Base-by-base conservation (phyloP, 2,329 filamentous ascomycete genomes). In the Moelleriella libera region DNA sequence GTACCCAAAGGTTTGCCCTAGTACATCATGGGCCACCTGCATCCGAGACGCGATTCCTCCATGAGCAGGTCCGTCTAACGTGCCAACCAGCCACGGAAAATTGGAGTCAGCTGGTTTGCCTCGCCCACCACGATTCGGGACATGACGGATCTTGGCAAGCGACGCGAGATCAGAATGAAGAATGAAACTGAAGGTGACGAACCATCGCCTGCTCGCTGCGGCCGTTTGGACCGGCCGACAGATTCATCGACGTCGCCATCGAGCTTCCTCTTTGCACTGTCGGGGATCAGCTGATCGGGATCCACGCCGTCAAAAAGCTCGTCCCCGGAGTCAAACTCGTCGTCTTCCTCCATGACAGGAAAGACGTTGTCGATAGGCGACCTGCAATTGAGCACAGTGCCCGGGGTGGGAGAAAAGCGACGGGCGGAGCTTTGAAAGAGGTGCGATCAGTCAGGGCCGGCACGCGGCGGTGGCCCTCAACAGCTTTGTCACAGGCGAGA, bases 261-360 rank as follows among this genome's bases (percentile, higher is more conserved):
- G 68, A 70, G 50, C 70, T 64, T 45, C 74, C 72, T 32, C 68
- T 63, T 44, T 5, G 10, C 12, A 37, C 34, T 32, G 29, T n/a
- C n/a, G 10, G 43, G 14, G 8, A 32, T 5, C 28, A 44, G 43
- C 43, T 44, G 30, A 3, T 44, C 29, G 28, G 30, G 30, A 32
- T 44, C 43, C 8, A 12, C 10, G 14, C 14, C 43, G 12, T 44
- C 43, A 4, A 44, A 44, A 10, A 43, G n/a, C 31, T 30, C 29
- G 41, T 42, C 11, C 44, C 41, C 10, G 21, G 34, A 37, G 12
- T 5, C 34, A 37, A 9, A 37, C 8, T 37, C 34, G 12, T 37
- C 34, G 21, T 21, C 21, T 21, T 21, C 21, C 21, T 21, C 21
- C 21, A 21, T 21, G 21, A 21, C 21, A 21, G 21, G 21, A 21